Base-by-base conservation (phyloP, 1,284 basidiomycete genomes). In the Puccinia polysora region DNA sequence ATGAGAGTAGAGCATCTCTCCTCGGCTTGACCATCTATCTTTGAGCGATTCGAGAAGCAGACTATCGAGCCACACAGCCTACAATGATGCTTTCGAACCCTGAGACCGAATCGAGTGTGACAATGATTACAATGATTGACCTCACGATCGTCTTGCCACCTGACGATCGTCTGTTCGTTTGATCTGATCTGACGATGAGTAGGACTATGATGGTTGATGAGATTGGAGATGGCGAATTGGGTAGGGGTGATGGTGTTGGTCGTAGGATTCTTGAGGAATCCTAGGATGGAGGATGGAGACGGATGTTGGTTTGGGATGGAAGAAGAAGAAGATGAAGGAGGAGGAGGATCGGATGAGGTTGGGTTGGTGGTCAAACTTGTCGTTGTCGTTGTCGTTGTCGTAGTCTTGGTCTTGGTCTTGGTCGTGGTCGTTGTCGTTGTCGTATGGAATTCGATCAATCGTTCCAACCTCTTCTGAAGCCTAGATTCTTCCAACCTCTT, bases 41-140 rank as follows among this genome's bases (percentile, higher is more conserved):
- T 34, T 30, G 47, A 84, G 0, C 93, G 92, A n/a, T n/a, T n/a
- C 1, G 96, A 84, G 0, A 94, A 90, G 78, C 95, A 98, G 2
- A 97, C 87, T 55, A 97, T 89, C 49, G 88, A 84, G 0, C 95
- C 95, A 76, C 95, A 98, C 5, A 97, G 82, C 8, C 96, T 87
- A 80, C 95, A 98, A 79, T 98, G 95, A 77, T 98, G 95, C 81
- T 96, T 96, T 18, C 95, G 87, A 74, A 92, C 95, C 0, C 90
- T 90, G 0, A 98, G 81, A 0, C 90, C 87, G 79, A 98, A 98
- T 0, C 87, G 85, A 0, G 90, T 84, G 38, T 62, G 43, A 55
- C 68, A 71, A 30, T 40, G 40, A 25, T 30, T 50, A 81, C 94
- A 97, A 69, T 86, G 86, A 36, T 85, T 85, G 0, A 87, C 89